phyloP scores from a whole-genome alignment of 2,329 filamentous ascomycete genomes.

The Xylaria digitata region DNA sequence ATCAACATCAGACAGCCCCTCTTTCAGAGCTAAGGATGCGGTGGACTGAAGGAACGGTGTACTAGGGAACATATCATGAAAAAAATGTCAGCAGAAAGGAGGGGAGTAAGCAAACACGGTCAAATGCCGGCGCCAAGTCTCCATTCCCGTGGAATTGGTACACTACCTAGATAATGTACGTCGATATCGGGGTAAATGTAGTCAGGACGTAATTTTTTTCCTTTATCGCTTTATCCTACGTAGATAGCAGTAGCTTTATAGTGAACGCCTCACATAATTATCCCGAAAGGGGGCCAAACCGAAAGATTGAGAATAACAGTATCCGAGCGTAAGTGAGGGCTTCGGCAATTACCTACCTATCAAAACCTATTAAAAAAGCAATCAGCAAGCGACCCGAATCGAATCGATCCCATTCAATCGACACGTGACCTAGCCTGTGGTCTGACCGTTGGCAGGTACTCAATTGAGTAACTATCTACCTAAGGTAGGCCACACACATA shows the following conservation, averaged over 20 bases:
- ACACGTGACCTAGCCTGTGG: constrained; percentile 9
- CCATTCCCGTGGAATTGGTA: constrained; percentile 6
- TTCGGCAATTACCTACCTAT: too few relatives aligned
- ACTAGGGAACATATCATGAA: constrained; percentile 6
- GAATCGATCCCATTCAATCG: neutral
- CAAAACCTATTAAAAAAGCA: neutral
- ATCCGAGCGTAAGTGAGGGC: too few relatives aligned
- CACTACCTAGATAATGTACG: neutral
- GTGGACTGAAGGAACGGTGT: neutral
- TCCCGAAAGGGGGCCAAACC: neutral
- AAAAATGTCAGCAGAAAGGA: constrained; percentile 6
- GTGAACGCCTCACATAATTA: neutral
- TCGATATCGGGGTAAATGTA: neutral
- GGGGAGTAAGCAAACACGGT: neutral
- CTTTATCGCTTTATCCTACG: neutral
- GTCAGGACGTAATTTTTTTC: neutral
- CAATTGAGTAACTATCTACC: too few relatives aligned
- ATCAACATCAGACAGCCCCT: neutral
- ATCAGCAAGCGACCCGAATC: constrained; percentile 5
- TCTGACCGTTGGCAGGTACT: too few relatives aligned
- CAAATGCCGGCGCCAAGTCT: constrained; percentile 8
- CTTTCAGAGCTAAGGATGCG: neutral
- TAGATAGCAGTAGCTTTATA: neutral
- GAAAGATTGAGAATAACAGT: too few relatives aligned
- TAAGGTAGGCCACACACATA: too few relatives aligned